phyloP scores from a whole-genome alignment of 2,329 filamentous ascomycete species.

The Huntiella abstrusa region DNA sequence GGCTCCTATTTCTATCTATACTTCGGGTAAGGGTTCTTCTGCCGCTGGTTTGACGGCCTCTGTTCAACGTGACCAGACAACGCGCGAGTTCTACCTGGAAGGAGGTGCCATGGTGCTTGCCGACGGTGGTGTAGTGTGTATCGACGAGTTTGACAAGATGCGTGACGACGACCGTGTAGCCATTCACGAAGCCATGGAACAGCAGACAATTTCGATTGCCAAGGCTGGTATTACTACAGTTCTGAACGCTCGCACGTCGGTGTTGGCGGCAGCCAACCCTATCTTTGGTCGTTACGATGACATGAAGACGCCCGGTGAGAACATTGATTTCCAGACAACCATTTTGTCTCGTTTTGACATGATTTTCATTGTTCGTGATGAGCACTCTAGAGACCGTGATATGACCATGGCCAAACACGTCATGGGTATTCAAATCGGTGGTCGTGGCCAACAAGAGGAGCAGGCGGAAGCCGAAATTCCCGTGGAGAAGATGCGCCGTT shows the following conservation, averaged over 20 bases:
- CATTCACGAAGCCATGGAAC: slow-evolving; percentile 99
- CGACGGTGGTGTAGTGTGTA: slow-evolving; percentile 91
- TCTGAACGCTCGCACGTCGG: slow-evolving; percentile 84
- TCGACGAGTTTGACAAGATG: slow-evolving; percentile 99
- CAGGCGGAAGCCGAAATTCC: slow-evolving; percentile 72
- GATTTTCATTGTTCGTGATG: slow-evolving; percentile 97
- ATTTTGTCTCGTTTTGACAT: slow-evolving; percentile 97
- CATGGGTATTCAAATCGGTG: slow-evolving; percentile 92
- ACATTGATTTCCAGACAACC: slow-evolving; percentile 98
- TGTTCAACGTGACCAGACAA: slow-evolving; percentile 80
- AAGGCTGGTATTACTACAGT: slow-evolving; percentile 98
- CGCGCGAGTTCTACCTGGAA: slow-evolving; percentile 92
- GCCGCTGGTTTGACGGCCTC: slow-evolving; percentile 94
- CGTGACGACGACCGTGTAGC: slow-evolving; percentile 92
- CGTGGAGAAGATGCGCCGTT: slow-evolving; percentile 92
- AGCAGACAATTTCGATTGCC: slow-evolving; percentile 97
- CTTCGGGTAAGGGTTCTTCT: slow-evolving; percentile 92
- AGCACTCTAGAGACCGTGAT: slow-evolving; percentile 76
- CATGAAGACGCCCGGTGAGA: slow-evolving; percentile 91
- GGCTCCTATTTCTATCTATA: slow-evolving; percentile 93
- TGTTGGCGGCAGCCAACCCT: slow-evolving; percentile 87
- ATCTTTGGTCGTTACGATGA: slow-evolving; percentile 98
- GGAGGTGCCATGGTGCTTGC: slow-evolving; percentile 97
- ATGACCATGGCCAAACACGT: slow-evolving; percentile 92
- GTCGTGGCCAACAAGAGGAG: slow-evolving; percentile 55